These are phyloP conservation scores for Aristolochia fimbriata DNA, from an alignment of 164 flowering plant species.

Conservation along the genomic window DNA sequence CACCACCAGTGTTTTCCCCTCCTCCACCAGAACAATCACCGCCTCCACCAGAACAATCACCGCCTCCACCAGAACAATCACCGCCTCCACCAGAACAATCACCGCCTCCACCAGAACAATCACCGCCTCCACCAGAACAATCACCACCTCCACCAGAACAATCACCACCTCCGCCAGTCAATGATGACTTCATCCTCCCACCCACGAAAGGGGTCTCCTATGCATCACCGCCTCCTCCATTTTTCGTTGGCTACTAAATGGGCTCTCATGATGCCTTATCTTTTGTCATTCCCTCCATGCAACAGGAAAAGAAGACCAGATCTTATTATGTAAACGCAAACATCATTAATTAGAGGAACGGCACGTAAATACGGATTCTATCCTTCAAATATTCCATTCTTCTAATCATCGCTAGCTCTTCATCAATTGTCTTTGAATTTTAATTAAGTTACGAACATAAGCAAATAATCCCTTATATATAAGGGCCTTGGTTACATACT, in stretches of 20 bases:
- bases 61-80: conserved; percentile 7
- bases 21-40: conserved; percentile 2
- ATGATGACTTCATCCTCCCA: background rate
- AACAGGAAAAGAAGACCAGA: background rate
- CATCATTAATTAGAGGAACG: conserved; percentile 1
- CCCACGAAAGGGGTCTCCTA: conserved; percentile 7
- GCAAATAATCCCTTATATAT: too few species aligned
- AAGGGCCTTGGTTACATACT: too few species aligned
- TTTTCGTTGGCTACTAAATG: conserved; percentile 6
- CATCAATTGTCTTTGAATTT: background rate
- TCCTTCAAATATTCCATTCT: background rate
- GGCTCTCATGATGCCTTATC: background rate
- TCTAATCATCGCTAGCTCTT: background rate
- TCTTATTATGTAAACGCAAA: background rate
- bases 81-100: background rate
- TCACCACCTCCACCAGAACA: conserved; percentile 5
- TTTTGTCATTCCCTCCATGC: background rate
- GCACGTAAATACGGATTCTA: background rate
- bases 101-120: conserved; percentile 1
- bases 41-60: conserved; percentile 7
- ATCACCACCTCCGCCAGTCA: conserved; percentile 2
- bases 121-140: conserved; percentile 3
- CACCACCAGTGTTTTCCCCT: too few species aligned
- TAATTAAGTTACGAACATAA: too few species aligned
- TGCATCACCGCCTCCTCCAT: conserved; percentile 12